Percentiles rank a stretch among this genome's conserved stretches.
Conservation (phyloP, 1,139 yeast genomes). For the Komagataea norvegica region DNA sequence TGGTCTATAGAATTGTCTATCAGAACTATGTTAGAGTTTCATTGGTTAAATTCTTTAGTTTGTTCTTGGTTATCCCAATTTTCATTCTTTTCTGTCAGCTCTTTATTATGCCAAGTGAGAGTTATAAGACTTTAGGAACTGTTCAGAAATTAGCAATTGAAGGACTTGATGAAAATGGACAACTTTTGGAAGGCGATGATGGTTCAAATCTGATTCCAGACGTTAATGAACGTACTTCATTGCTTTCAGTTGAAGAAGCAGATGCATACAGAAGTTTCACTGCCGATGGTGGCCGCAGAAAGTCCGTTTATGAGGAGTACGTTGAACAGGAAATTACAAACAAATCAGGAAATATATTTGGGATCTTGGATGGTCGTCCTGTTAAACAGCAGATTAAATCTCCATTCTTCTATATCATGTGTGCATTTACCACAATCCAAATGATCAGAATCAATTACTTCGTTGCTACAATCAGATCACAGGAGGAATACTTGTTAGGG, state of each 20-base stretch:
- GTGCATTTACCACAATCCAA: slow-evolving; percentile 74
- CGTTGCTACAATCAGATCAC: slow-evolving; percentile 81
- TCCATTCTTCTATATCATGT: slow-evolving; percentile 77
- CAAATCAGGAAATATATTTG: slow-evolving; percentile 73
- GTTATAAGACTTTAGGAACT: slow-evolving; percentile 67
- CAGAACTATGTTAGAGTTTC: slow-evolving; percentile 34
- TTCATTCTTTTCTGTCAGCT: slow-evolving; percentile 71
- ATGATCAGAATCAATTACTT: slow-evolving; percentile 89
- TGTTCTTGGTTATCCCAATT: slow-evolving; percentile 65
- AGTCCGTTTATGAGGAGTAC: slow-evolving; percentile 59
- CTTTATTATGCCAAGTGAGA: slow-evolving; percentile 70
- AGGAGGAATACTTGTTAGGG: slow-evolving; percentile 64
- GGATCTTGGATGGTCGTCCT: slow-evolving; percentile 68
- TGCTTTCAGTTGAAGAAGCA: slow-evolving; percentile 20
- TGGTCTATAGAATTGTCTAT: slow-evolving; percentile 61
- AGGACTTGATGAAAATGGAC: slow-evolving; percentile 55
- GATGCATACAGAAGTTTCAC: slow-evolving; percentile 16
- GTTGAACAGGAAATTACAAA: slow-evolving; percentile 50
- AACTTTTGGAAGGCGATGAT: slow-evolving; percentile 30
- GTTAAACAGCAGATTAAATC: slow-evolving; percentile 62
- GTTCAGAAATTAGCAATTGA: slow-evolving; percentile 65
- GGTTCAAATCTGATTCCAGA: slow-evolving; percentile 28
- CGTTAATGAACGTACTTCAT: slow-evolving; percentile 28
- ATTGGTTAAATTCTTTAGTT: slow-evolving; percentile 54
- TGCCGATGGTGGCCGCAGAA: slow-evolving; percentile 28